These are phyloP conservation scores for Begonia fuchsioides DNA, from an alignment of 306 rosid genomes.

Conservation along the genomic window DNA sequence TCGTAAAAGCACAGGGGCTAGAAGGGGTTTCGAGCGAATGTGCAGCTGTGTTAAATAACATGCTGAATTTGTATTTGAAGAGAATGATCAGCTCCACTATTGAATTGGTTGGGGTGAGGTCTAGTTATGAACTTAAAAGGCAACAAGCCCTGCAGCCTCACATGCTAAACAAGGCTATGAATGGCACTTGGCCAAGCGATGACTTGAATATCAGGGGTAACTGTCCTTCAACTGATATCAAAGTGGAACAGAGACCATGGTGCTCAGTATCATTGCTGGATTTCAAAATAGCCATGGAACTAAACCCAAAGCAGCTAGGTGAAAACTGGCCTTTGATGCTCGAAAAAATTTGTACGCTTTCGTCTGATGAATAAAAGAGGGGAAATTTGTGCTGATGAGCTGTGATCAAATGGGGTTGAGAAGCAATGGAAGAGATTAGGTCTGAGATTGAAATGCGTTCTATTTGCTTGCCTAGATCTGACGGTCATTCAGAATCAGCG, in stretches of 20 bases:
- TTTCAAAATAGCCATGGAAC: conserved; percentile 95
- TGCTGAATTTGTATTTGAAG: conserved; percentile 76
- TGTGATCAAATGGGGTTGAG: no score
- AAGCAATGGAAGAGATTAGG: no score
- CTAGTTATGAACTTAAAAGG: conserved; percentile 35
- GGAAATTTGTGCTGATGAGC: no score
- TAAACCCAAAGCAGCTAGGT: conserved; percentile 91
- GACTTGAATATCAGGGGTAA: conserved; percentile 36
- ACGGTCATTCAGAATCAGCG: no score
- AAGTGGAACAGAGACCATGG: conserved; percentile 33
- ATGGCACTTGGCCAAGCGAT: conserved; percentile 76
- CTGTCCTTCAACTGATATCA: conserved; percentile 27
- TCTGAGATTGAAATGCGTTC: no score
- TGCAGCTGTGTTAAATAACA: conserved; percentile 51
- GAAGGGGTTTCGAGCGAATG: conserved; percentile 79
- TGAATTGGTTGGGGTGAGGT: conserved; percentile 67
- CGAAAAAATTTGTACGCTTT: conserved; percentile 80
- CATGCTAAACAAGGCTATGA: conserved; percentile 56
- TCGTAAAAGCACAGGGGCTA: conserved; percentile 74
- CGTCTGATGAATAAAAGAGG: conserved; percentile 50
- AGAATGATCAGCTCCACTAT: conserved; percentile 71
- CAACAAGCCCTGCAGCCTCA: conserved; percentile 42
- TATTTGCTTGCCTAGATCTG: no score
- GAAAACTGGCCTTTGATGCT: conserved; percentile 91
- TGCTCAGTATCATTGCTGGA: conserved; percentile 58